Percentiles rank a stretch among this genome's conserved stretches.
Evolutionary conservation across 202 grass and related monocot genomes (phyloP).

Genomic region (Dendrocalamus latiflorus): DNA sequence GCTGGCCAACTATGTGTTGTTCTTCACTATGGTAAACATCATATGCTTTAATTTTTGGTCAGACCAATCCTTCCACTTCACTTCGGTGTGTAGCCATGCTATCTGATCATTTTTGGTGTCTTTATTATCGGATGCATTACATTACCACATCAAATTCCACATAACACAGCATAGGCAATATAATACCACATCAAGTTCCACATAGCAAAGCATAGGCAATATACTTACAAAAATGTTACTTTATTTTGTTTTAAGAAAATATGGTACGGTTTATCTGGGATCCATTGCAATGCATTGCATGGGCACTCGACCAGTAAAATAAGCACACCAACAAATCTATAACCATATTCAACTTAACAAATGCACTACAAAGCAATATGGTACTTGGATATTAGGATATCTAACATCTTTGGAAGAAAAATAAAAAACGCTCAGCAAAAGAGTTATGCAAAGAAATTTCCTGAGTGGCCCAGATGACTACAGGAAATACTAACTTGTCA

Average conservation of each 20-base stretch:
- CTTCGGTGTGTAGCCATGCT: neutral
- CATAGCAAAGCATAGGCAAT: constrained; percentile 3
- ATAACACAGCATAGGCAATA: no score
- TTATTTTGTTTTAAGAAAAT: constrained; percentile 20
- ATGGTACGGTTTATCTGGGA: constrained; percentile 4
- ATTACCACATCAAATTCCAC: no score
- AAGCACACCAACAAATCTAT: constrained; percentile 6
- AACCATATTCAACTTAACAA: constrained; percentile 3
- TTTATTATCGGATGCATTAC: neutral
- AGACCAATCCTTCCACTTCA: constrained; percentile 1
- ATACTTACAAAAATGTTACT: neutral
- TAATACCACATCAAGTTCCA: neutral
- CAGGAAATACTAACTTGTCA: neutral
- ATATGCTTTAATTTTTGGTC: no score
- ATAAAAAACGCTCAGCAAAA: neutral
- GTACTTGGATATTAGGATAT: neutral
- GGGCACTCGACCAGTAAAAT: neutral
- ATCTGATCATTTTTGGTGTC: neutral
- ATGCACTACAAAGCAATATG: neutral
- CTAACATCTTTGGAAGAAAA: constrained; percentile 4
- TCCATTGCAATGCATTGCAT: neutral
- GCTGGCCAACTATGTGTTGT: neutral
- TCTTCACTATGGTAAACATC: neutral
- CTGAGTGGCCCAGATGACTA: neutral
- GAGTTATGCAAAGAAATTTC: constrained; percentile 9